Base-by-base conservation (phyloP, 129 eudicot species). In the Flaveria robusta region DNA sequence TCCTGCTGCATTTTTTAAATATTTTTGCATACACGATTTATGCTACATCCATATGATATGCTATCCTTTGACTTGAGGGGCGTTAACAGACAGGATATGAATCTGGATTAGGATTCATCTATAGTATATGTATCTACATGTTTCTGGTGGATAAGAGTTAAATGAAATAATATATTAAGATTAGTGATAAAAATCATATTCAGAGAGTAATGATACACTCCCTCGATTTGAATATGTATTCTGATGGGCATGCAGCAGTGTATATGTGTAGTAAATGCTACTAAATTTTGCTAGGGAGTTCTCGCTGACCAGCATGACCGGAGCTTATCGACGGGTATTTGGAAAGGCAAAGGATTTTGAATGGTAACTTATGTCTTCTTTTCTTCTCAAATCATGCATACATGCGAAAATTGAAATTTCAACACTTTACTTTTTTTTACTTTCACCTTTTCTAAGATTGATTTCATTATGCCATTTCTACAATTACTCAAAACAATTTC, bases 261-360 rank as follows among this genome's bases (percentile, higher is more conserved):
- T 74, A 34, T 78, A 39, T 39, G 15, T 78, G 76, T 50, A 37
- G 15, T 78, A 51, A 66, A 34, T 58, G 59, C 41, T 26, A 18
- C 34, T 49, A 54, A 49, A 16, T 83, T 74, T 74, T 74, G 34
- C 5, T 39, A 93, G 96, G 93, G 98, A 93, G 77, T 93, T 93
- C 77, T 93, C 98, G 34, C 74, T 93, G 74, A 86, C 89, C 52
- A 90, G 85, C 76, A 83, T 93, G 94, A 88, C 92, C 15, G 98
- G 98, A 83, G 96, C 86, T 77, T 93, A 90, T 68, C 88, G 98
- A 72, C 86, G 95, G 68, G 92, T 93, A 77, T 90, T 90, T 81
- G 96, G 92, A 78, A 93, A 88, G 66, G 91, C 91, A 14, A 87
- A 85, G 85, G 96, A 93, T 81, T 93, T 85, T 65, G 87, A 90